These are phyloP conservation scores for Didymella sp. DNA, from an alignment of 2,329 filamentous ascomycete genomes.

Conservation along the genomic window DNA sequence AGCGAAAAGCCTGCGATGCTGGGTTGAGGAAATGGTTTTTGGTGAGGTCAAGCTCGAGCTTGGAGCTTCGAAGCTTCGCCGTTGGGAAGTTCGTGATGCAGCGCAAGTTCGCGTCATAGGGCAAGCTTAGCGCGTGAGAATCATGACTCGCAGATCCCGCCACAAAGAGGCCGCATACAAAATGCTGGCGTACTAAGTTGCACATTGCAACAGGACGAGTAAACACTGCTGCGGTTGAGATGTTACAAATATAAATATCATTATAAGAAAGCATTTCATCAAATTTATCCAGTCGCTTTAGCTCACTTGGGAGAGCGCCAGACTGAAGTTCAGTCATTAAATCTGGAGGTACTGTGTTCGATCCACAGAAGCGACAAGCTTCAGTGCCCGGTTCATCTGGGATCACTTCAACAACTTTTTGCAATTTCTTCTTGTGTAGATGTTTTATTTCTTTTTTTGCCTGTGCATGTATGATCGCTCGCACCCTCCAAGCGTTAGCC, in stretches of 20 bases:
- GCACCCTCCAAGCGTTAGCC: too few species aligned
- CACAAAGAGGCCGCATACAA: neutral
- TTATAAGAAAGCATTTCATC: neutral
- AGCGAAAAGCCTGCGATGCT: neutral
- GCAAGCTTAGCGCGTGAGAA: neutral
- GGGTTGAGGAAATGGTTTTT: neutral
- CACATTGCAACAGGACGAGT: too few species aligned
- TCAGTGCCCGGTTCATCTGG: conserved; percentile 15
- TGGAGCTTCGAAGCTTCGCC: neutral
- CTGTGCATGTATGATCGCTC: too few species aligned
- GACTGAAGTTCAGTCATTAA: conserved; percentile 43
- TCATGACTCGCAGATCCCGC: conserved; percentile 2
- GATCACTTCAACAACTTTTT: conserved; percentile 13
- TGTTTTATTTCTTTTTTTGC: too few species aligned
- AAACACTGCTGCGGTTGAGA: too few species aligned
- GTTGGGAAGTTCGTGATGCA: conserved; percentile 10
- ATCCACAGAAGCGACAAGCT: conserved; percentile 25
- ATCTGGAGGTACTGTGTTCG: conserved; percentile 39
- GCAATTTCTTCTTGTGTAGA: too few species aligned
- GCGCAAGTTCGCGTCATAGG: neutral
- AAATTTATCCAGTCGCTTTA: conserved; percentile 34
- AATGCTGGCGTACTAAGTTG: neutral
- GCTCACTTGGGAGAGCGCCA: conserved; percentile 44
- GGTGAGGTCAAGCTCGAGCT: conserved; percentile 3
- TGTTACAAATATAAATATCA: neutral